Conservation (phyloP, 768 basidiomycete genomes). For the Mrakia frigida region DNA sequence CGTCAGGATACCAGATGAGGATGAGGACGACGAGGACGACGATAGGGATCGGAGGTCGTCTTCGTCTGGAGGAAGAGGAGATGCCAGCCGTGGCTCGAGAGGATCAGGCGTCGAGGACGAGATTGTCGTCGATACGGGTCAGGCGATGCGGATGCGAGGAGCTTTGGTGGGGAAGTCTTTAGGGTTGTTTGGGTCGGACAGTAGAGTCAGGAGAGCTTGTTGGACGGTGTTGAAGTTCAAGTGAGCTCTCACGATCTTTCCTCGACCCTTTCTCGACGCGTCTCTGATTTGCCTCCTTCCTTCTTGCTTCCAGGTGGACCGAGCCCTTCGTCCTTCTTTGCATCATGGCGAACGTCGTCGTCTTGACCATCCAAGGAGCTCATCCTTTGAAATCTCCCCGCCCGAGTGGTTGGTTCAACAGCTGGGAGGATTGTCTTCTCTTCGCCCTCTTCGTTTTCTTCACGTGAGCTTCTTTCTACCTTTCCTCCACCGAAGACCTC, state of each 20-base stretch:
- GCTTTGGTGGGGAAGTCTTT: conserved; percentile 50
- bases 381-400: conserved; percentile 46
- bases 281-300: background rate
- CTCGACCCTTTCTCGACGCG: too few relatives aligned
- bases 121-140: background rate
- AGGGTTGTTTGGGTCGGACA: conserved; percentile 67
- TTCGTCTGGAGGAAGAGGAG: background rate
- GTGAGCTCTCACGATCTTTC: conserved; percentile 50
- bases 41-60: conserved; percentile 18
- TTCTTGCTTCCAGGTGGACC: conserved; percentile 59
- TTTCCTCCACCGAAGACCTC: background rate
- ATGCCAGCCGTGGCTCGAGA: background rate
- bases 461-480: conserved; percentile 55
- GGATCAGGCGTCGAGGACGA: background rate
- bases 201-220: conserved; percentile 57
- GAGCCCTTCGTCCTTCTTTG: conserved; percentile 77
- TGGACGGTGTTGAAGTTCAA: conserved; percentile 64
- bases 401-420: conserved; percentile 66
- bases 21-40: conserved; percentile 47
- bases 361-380: conserved; percentile 75
- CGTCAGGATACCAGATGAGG: conserved; percentile 36
- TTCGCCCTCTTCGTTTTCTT: conserved; percentile 78
- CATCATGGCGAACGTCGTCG: conserved; percentile 75
- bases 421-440: conserved; percentile 84
- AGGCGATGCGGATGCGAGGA: background rate